phyloP scores from a whole-genome alignment of 2,329 filamentous ascomycete species.

The Fusarium sp. region DNA sequence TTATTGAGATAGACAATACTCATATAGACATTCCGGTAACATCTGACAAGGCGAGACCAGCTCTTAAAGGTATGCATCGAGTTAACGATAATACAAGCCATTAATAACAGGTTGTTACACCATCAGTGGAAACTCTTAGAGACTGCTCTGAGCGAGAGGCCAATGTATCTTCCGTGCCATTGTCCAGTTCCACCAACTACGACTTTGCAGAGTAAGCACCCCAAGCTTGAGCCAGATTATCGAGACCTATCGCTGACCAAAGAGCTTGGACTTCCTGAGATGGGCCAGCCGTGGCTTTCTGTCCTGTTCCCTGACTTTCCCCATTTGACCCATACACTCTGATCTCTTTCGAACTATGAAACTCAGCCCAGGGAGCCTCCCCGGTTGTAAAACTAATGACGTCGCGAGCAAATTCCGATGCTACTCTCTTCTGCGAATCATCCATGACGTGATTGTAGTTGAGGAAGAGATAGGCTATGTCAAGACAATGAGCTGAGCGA shows the following conservation, averaged over 20 bases:
- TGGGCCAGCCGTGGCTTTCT: not conserved
- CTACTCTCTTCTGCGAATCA: not conserved
- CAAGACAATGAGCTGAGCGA: not conserved
- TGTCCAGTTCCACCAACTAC: not conserved
- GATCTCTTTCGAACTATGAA: rapidly evolving
- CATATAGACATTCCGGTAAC: too few species aligned
- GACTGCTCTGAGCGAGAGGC: too few species aligned
- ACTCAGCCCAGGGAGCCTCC: not conserved
- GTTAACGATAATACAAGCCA: too few species aligned
- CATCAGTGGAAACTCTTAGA: too few species aligned
- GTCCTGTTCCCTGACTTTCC: not conserved
- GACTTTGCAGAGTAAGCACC: not conserved
- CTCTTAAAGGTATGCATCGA: too few species aligned
- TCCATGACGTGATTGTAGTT: not conserved
- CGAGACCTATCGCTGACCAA: not conserved
- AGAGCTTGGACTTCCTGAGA: not conserved
- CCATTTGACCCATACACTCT: not conserved
- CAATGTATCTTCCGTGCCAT: too few species aligned
- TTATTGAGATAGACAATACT: too few species aligned
- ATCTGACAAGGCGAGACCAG: too few species aligned
- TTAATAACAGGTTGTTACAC: too few species aligned
- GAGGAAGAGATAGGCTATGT: not conserved
- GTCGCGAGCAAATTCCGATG: not conserved
- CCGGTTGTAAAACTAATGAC: rapidly evolving
- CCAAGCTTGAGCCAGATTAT: not conserved